These are phyloP conservation scores for Globisporangium canariense DNA, from an alignment of 352 stramenopile genomes.

Conservation along the genomic window DNA sequence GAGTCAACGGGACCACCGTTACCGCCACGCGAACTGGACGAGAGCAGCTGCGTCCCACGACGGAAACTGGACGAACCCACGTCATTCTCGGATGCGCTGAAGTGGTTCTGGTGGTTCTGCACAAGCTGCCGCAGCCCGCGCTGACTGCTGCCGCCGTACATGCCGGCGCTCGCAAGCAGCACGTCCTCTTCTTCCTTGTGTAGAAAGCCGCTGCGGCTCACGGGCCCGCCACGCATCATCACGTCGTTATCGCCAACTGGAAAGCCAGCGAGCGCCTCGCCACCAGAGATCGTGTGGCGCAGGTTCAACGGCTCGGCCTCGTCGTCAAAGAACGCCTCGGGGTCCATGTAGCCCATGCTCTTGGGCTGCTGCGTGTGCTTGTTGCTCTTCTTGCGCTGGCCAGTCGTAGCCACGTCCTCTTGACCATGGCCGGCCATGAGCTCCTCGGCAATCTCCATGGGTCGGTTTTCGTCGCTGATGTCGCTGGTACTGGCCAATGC, in stretches of 20 bases:
- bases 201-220: slow-evolving; percentile 49
- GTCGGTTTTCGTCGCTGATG: slow-evolving; percentile 39
- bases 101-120: slow-evolving; percentile 74
- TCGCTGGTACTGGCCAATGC: slow-evolving; percentile 21
- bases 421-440: background rate
- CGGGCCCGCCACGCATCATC: slow-evolving; percentile 35
- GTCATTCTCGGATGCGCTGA: slow-evolving; percentile 50
- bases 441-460: slow-evolving; percentile 35
- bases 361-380: slow-evolving; percentile 12
- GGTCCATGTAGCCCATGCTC: slow-evolving; percentile 9
- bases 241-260: slow-evolving; percentile 34
- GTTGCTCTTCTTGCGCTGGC: background rate
- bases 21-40: slow-evolving; percentile 22
- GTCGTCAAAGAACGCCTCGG: background rate
- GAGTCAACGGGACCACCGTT: slow-evolving; percentile 16
- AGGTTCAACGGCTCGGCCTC: slow-evolving; percentile 22
- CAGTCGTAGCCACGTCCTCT: background rate
- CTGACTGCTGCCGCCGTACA: slow-evolving; percentile 67
- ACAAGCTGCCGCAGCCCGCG: slow-evolving; percentile 66
- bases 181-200: slow-evolving; percentile 75
- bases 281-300: slow-evolving; percentile 26
- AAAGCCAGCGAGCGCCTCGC: slow-evolving; percentile 28
- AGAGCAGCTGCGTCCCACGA: slow-evolving; percentile 13
- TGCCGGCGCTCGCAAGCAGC: slow-evolving; percentile 63
- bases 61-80: slow-evolving; percentile 29